Evolutionary conservation across 1,139 yeast genomes (phyloP).

Genomic region (Yamadazyma blattariae): DNA sequence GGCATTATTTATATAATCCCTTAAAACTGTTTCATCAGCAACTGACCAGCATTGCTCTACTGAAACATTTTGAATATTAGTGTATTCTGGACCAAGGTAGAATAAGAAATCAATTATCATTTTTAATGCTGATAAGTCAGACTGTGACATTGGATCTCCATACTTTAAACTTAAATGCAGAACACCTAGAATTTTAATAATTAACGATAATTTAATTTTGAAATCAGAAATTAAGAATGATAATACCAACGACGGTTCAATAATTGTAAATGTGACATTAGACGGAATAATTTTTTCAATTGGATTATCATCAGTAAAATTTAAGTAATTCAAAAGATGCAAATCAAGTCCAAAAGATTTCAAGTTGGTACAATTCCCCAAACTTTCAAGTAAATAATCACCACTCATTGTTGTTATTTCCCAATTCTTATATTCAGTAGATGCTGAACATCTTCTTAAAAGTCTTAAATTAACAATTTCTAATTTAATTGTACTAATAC

Average conservation of each 20-base stretch:
- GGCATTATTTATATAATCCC: slow-evolving; percentile 13
- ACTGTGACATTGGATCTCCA: slow-evolving; percentile 30
- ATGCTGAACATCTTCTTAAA: slow-evolving; percentile 11
- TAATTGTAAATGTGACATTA: slow-evolving; percentile 6
- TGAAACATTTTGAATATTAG: slow-evolving; percentile 7
- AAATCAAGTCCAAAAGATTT: slow-evolving; percentile 13
- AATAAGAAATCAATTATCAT: slow-evolving; percentile 19
- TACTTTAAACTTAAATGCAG: slow-evolving; percentile 21
- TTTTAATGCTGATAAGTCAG: slow-evolving; percentile 24
- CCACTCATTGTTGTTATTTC: slow-evolving; percentile 9
- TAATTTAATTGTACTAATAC: slow-evolving; percentile 10
- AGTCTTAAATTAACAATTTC: slow-evolving; percentile 15
- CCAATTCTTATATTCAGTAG: slow-evolving; percentile 1
- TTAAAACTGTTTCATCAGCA: slow-evolving; percentile 23
- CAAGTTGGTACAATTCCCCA: slow-evolving; percentile 8
- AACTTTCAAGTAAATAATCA: slow-evolving; percentile 6
- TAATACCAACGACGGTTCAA: slow-evolving; percentile 19
- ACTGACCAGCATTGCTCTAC: slow-evolving; percentile 35
- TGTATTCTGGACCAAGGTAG: background rate
- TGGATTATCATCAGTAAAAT: background rate
- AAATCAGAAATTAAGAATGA: slow-evolving; percentile 13
- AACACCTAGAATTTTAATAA: slow-evolving; percentile 13
- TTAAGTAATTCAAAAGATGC: slow-evolving; percentile 10
- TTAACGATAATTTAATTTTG: slow-evolving; percentile 11
- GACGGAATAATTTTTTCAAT: background rate